These are phyloP conservation scores for Colletotrichum karsti DNA, from an alignment of 2,329 filamentous ascomycete genomes.

Conservation along the genomic window DNA sequence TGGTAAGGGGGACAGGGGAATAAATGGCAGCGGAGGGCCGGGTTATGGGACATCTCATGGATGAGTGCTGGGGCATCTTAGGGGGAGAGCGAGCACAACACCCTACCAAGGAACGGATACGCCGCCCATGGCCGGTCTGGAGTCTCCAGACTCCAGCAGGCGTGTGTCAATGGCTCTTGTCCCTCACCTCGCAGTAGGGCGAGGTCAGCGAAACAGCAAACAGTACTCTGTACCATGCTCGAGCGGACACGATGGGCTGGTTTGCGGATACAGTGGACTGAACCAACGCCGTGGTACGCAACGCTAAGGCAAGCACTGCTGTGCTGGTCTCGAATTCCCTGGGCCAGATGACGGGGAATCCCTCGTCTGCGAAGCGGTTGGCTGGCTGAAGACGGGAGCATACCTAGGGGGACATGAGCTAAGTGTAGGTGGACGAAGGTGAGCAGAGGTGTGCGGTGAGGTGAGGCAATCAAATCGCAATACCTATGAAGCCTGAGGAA, in stretches of 20 bases:
- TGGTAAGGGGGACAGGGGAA: neutral
- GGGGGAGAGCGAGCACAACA: neutral
- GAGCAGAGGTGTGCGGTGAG: neutral
- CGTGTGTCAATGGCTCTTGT: neutral
- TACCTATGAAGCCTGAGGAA: neutral
- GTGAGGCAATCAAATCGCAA: neutral
- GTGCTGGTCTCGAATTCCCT: neutral
- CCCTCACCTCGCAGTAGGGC: too few relatives aligned
- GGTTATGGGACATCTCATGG: conserved; percentile 14
- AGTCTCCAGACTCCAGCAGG: too few relatives aligned
- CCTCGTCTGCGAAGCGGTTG: neutral
- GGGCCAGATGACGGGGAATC: neutral
- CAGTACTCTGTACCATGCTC: too few relatives aligned
- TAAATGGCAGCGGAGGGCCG: conserved; percentile 10
- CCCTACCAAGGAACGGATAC: too few relatives aligned
- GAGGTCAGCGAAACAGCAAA: neutral
- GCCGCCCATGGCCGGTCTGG: too few relatives aligned
- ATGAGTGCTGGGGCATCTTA: neutral
- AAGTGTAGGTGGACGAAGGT: neutral
- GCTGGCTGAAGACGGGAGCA: neutral
- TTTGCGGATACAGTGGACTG: neutral
- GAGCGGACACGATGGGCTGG: neutral
- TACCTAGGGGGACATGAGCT: neutral
- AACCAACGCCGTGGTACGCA: neutral
- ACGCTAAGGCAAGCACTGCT: conserved; percentile 1